These are phyloP conservation scores for Chlamydomonas asymmetrica DNA, from an alignment of 139 green algal genomes.

Conservation along the genomic window DNA sequence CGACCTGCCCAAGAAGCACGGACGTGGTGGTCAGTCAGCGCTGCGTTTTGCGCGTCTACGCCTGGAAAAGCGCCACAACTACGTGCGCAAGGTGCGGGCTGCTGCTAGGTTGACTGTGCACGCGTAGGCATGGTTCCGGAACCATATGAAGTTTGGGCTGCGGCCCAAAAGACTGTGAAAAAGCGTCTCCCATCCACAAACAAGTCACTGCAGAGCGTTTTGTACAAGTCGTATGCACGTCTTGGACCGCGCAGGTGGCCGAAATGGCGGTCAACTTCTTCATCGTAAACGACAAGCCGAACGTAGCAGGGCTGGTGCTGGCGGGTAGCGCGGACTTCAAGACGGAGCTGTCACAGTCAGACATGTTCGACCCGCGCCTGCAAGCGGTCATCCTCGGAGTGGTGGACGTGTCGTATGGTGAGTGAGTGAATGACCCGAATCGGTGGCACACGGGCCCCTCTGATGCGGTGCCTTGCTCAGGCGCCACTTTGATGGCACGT, in stretches of 20 bases:
- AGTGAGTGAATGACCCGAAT: constrained; percentile 4
- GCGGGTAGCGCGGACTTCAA: constrained; percentile 98
- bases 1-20: constrained; percentile 99
- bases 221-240: no score
- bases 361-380: constrained; percentile 97
- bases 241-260: constrained; percentile 58
- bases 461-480: background rate
- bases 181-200: no score
- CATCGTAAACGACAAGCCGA: constrained; percentile 87
- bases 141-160: no score
- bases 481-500: background rate
- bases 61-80: constrained; percentile 99
- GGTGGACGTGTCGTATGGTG: constrained; percentile 97
- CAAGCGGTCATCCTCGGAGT: constrained; percentile 87
- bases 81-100: constrained; percentile 89
- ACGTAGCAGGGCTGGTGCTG: constrained; percentile 95
- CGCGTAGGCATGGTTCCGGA: no score
- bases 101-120: no score
- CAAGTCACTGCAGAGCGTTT: no score
- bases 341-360: constrained; percentile 87
- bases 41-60: constrained; percentile 97
- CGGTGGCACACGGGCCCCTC: background rate
- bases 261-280: constrained; percentile 90
- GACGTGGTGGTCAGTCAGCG: constrained; percentile 93
- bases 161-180: no score